Evolutionary conservation across 345 rosid genomes (phyloP).

Genomic region (Gossypium australe): DNA sequence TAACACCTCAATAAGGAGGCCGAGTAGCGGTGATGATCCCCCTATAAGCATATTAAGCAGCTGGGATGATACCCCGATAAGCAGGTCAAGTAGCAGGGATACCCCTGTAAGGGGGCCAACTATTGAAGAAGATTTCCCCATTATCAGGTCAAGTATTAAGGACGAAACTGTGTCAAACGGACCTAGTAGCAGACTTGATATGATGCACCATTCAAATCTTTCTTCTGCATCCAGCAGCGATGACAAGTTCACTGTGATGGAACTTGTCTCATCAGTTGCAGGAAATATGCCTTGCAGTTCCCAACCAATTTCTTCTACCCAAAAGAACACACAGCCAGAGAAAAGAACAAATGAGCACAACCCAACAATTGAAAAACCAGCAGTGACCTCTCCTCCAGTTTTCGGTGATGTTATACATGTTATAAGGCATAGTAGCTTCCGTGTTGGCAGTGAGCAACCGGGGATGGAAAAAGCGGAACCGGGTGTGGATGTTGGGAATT

Average conservation of each 20-base stretch:
- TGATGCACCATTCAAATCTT: neutral
- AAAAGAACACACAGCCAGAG: neutral
- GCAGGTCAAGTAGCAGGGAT: neutral
- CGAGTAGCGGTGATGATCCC: slow-evolving; percentile 16
- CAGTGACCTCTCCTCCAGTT: neutral
- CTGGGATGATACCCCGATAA: slow-evolving; percentile 10
- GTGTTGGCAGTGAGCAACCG: neutral
- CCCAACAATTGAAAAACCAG: neutral
- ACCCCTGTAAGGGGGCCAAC: neutral
- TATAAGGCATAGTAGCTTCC: neutral
- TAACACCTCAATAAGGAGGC: slow-evolving; percentile 13
- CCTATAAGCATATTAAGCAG: slow-evolving; percentile 9
- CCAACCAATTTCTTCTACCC: neutral
- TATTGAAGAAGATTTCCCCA: neutral
- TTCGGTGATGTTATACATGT: neutral
- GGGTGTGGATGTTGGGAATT: neutral
- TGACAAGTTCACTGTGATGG: neutral
- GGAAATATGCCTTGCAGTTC: neutral
- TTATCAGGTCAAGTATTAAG: neutral
- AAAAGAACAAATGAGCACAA: neutral
- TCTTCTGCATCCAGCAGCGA: neutral
- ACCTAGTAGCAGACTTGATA: neutral
- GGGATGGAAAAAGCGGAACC: neutral
- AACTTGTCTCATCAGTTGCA: neutral
- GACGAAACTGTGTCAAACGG: neutral